phyloP scores from a whole-genome alignment of 2,329 filamentous ascomycete genomes.

The Pseudogymnoascus sp. region DNA sequence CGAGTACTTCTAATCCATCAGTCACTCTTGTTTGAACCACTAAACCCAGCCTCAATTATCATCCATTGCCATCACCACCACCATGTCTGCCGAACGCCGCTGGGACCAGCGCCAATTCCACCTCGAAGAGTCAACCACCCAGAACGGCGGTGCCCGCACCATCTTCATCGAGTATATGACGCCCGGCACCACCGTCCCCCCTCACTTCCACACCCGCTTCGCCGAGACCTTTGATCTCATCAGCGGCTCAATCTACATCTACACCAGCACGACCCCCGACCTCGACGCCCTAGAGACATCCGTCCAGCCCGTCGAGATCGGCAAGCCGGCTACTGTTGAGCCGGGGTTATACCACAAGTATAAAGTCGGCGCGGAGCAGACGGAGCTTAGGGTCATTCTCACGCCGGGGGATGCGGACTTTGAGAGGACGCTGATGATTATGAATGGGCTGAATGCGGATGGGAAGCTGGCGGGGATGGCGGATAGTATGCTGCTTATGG shows the following conservation, averaged over 20 bases:
- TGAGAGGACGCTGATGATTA: conserved; percentile 18
- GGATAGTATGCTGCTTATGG: conserved; percentile 15
- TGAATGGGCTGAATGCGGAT: conserved; percentile 17
- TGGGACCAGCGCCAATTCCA: conserved; percentile 18
- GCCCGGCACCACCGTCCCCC: conserved; percentile 18
- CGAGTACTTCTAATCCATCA: background rate
- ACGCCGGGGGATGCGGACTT: conserved; percentile 17
- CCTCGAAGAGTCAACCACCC: conserved; percentile 17
- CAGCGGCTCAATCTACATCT: conserved; percentile 17
- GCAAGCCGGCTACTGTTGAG: conserved; percentile 5
- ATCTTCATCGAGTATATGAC: conserved; percentile 19
- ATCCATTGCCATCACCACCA: background rate
- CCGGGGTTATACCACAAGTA: conserved; percentile 16
- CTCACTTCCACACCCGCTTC: conserved; percentile 18
- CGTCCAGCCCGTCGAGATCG: background rate
- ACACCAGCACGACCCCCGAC: conserved; percentile 12
- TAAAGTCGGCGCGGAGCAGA: conserved; percentile 8
- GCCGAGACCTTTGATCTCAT: conserved; percentile 18
- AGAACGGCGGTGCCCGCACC: conserved; percentile 17
- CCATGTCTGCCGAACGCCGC: conserved; percentile 17
- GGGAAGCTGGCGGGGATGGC: conserved; percentile 15
- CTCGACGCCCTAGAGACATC: background rate
- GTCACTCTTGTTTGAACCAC: background rate
- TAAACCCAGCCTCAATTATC: background rate
- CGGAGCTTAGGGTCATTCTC: conserved; percentile 13